phyloP scores from a whole-genome alignment of 352 stramenopile species.

The Globisporangium takayamanum region DNA sequence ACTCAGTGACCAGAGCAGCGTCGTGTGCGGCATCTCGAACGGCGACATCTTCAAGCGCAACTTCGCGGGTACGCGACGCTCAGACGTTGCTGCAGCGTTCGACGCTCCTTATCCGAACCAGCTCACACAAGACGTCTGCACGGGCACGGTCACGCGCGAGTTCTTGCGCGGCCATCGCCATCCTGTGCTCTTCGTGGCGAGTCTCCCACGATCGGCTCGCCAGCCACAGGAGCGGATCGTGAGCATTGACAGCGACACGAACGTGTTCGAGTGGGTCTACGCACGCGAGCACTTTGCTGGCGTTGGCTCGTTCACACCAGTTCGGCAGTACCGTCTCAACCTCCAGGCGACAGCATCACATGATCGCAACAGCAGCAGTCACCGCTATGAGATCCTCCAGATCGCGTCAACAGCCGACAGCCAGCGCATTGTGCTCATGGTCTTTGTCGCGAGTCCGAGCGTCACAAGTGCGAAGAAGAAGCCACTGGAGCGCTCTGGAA shows the following conservation, averaged over 20 bases:
- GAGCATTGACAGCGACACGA: slow-evolving; percentile 33
- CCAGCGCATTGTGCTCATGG: slow-evolving; percentile 34
- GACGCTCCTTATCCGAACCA: slow-evolving; percentile 16
- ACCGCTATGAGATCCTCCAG: slow-evolving; percentile 32
- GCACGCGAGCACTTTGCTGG: slow-evolving; percentile 23
- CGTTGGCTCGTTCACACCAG: slow-evolving; percentile 38
- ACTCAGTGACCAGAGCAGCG: slow-evolving; percentile 12
- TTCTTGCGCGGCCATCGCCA: slow-evolving; percentile 33
- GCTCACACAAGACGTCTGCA: slow-evolving; percentile 6
- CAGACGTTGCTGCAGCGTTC: slow-evolving; percentile 23
- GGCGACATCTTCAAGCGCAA: slow-evolving; percentile 36
- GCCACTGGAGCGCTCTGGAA: slow-evolving; percentile 2
- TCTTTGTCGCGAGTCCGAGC: slow-evolving; percentile 19
- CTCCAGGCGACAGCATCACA: slow-evolving; percentile 5
- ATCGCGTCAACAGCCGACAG: slow-evolving; percentile 26
- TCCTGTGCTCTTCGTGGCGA: slow-evolving; percentile 28
- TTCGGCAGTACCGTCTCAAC: slow-evolving; percentile 19
- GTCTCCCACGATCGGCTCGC: slow-evolving; percentile 9
- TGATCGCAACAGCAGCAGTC: not conserved
- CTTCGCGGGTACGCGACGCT: not conserved
- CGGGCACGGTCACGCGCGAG: slow-evolving; percentile 20
- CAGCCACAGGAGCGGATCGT: slow-evolving; percentile 14
- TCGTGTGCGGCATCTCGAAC: slow-evolving; percentile 23
- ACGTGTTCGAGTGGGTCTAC: slow-evolving; percentile 40
- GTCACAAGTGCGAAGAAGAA: slow-evolving; percentile 12